phyloP scores from a whole-genome alignment of 495 filamentous ascomycete genomes.

The Extremus antarcticus region DNA sequence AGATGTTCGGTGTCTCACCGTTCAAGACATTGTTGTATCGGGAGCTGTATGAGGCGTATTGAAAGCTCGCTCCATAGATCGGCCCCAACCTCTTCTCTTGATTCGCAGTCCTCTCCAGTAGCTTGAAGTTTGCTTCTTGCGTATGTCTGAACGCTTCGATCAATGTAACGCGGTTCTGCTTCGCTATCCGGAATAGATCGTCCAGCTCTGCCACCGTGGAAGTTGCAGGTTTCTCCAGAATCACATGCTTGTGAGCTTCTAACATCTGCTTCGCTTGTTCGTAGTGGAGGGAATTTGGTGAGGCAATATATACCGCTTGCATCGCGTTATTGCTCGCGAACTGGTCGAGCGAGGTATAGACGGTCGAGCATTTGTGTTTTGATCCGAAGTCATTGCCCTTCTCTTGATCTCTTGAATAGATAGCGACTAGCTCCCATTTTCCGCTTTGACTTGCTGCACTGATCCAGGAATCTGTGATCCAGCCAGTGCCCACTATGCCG shows the following conservation, averaged over 20 bases:
- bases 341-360: constrained; percentile 21
- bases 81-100: constrained; percentile 18
- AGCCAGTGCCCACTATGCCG: constrained; percentile 24
- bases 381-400: constrained; percentile 24
- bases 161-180: constrained; percentile 21
- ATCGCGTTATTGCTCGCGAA: constrained; percentile 32
- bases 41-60: constrained; percentile 25
- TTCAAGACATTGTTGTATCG: constrained; percentile 27
- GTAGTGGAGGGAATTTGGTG: constrained; percentile 39
- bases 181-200: constrained; percentile 28
- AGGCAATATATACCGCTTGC: constrained; percentile 40
- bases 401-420: constrained; percentile 27
- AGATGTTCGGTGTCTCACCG: constrained; percentile 24
- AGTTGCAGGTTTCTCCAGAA: constrained; percentile 39
- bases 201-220: constrained; percentile 34
- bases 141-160: constrained; percentile 32
- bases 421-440: constrained; percentile 25
- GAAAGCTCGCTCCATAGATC: constrained; percentile 27
- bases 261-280: constrained; percentile 36
- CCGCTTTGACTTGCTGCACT: constrained; percentile 23
- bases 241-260: constrained; percentile 38
- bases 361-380: constrained; percentile 16
- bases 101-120: constrained; percentile 13
- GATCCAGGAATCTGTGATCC: constrained; percentile 32
- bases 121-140: constrained; percentile 25